Conservation (phyloP, 176 grass and related monocot genomes). For the Hsuehochloa calcarea region DNA sequence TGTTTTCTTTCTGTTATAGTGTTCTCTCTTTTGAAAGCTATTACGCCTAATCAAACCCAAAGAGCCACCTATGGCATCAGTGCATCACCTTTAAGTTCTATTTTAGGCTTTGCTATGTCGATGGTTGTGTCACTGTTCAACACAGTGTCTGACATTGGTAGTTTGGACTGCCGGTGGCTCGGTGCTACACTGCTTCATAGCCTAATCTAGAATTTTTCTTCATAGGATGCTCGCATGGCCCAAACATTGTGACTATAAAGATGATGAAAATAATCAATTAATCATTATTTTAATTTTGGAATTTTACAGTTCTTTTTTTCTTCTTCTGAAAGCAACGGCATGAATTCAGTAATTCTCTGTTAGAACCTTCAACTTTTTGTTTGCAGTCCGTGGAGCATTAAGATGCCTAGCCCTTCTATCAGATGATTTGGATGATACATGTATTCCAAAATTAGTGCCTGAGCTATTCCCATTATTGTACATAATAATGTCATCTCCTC, state of each 20-base stretch:
- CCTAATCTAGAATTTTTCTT: slow-evolving; percentile 10
- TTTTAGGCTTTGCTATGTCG: background rate
- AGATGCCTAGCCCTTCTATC: slow-evolving; percentile 92
- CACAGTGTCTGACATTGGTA: background rate
- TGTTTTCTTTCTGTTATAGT: background rate
- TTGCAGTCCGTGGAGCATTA: slow-evolving; percentile 83
- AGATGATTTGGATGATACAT: slow-evolving; percentile 90
- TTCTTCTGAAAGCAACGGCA: background rate
- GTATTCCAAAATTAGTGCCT: slow-evolving; percentile 82
- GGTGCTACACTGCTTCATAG: background rate
- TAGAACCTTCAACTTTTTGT: slow-evolving; percentile 9
- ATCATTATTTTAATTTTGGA: slow-evolving; percentile 7
- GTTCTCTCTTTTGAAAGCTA: background rate
- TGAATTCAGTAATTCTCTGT: background rate
- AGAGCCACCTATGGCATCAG: background rate
- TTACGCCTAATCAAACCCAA: background rate
- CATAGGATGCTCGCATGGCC: slow-evolving; percentile 5
- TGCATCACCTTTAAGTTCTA: background rate
- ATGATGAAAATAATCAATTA: background rate
- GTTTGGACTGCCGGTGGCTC: background rate
- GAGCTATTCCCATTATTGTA: slow-evolving; percentile 77
- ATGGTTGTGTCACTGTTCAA: background rate
- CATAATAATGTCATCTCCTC: slow-evolving; percentile 77
- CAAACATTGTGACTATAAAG: background rate
- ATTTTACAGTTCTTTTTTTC: background rate